A percentile compares a stretch with the other conserved stretches of the same genome.
phyloP scores from a whole-genome alignment of 306 rosid species.

The Castanospermum australe region DNA sequence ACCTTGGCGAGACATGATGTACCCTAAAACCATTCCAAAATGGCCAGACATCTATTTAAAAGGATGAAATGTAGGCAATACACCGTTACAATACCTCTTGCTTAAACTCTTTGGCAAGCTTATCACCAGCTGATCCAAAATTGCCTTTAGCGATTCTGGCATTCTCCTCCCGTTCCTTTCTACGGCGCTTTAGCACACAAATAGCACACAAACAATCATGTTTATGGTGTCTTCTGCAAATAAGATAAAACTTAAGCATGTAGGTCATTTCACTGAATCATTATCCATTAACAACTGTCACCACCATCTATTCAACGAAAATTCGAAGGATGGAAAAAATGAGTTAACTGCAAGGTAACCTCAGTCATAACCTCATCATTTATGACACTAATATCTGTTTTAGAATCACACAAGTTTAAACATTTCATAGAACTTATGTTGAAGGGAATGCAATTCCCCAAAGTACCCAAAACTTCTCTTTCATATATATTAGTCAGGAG shows the following conservation, averaged over 20 bases:
- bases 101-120: conserved; percentile 51
- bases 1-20: not conserved
- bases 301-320: not conserved
- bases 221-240: conserved; percentile 93
- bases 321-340: not conserved
- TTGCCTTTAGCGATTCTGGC: conserved; percentile 63
- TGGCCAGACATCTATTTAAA: not conserved
- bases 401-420: conserved; percentile 8
- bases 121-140: conserved; percentile 50
- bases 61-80: conserved; percentile 6
- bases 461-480: conserved; percentile 6
- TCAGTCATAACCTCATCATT: conserved; percentile 1
- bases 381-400: not conserved
- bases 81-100: conserved; percentile 57
- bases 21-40: conserved; percentile 17
- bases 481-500: not conserved
- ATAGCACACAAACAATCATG: conserved; percentile 91
- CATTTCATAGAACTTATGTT: not conserved
- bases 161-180: conserved; percentile 90
- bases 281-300: not conserved
- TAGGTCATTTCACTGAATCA: conserved; percentile 21
- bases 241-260: conserved; percentile 11
- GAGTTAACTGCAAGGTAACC: not conserved
- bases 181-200: conserved; percentile 88
- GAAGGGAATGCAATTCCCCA: conserved; percentile 12